Conservation (phyloP, 2,329 filamentous ascomycete genomes). For the Macrophomina phaseolina region DNA sequence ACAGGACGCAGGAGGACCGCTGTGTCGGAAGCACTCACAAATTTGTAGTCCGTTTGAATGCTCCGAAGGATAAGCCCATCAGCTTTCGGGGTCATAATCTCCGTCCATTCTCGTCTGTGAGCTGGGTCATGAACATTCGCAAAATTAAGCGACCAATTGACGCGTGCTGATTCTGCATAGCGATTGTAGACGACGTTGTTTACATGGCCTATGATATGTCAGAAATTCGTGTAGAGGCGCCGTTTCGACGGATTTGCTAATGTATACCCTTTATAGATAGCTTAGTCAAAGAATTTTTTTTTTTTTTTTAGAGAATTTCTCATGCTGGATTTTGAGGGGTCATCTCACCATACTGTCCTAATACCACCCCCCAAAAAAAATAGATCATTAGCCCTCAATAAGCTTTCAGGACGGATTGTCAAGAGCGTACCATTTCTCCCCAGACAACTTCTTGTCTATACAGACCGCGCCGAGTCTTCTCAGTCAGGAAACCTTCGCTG, state of each 20-base stretch:
- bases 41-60: conserved; percentile 85
- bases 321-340: background rate
- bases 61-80: conserved; percentile 79
- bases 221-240: conserved; percentile 21
- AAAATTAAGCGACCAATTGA: conserved; percentile 79
- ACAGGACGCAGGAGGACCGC: conserved; percentile 27
- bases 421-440: conserved; percentile 77
- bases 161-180: conserved; percentile 80
- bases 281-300: background rate
- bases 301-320: conserved; percentile 2
- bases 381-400: conserved; percentile 36
- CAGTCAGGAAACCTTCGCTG: conserved; percentile 76
- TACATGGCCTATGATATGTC: conserved; percentile 67
- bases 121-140: conserved; percentile 66
- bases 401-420: background rate
- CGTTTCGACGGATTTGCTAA: background rate
- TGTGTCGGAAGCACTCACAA: conserved; percentile 63
- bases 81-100: conserved; percentile 69
- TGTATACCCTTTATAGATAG: conserved; percentile 21
- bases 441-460: conserved; percentile 73
- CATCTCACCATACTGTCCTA: conserved; percentile 61
- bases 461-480: conserved; percentile 65
- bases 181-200: conserved; percentile 86
- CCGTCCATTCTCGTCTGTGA: conserved; percentile 68
- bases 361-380: conserved; percentile 27